phyloP scores from a whole-genome alignment of 2,329 filamentous ascomycete genomes.

The Phyllachora maydis region DNA sequence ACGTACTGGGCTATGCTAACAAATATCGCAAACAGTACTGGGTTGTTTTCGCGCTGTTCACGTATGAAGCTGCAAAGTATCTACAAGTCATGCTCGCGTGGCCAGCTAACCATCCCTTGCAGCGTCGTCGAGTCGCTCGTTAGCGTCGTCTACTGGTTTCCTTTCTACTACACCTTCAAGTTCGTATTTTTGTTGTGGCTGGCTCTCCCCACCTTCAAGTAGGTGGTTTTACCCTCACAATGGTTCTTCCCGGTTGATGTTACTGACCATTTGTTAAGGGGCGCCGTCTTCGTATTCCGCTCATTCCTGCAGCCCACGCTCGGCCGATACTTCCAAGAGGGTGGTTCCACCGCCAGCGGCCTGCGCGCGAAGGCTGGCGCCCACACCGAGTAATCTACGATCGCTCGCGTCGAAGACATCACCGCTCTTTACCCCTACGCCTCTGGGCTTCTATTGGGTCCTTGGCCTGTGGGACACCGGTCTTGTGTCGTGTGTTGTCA shows the following conservation, averaged over 20 bases:
- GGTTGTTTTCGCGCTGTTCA: slow-evolving; percentile 71
- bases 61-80: too few species aligned
- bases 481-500: too few species aligned
- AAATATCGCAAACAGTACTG: slow-evolving; percentile 43
- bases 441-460: too few species aligned
- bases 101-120: too few species aligned
- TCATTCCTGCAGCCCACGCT: slow-evolving; percentile 86
- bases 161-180: slow-evolving; percentile 99
- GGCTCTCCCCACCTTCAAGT: slow-evolving; percentile 85
- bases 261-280: slow-evolving; percentile 28
- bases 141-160: slow-evolving; percentile 82
- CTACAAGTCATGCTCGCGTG: too few species aligned
- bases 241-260: not conserved
- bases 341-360: slow-evolving; percentile 59
- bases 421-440: too few species aligned
- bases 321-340: slow-evolving; percentile 74
- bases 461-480: too few species aligned
- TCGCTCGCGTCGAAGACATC: not conserved
- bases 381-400: slow-evolving; percentile 38
- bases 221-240: slow-evolving; percentile 18
- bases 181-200: slow-evolving; percentile 96
- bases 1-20: slow-evolving; percentile 12
- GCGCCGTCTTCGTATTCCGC: slow-evolving; percentile 90
- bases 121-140: slow-evolving; percentile 63
- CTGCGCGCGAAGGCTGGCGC: slow-evolving; percentile 77